Base-by-base conservation (phyloP, 2,329 filamentous ascomycete genomes). In the Ophiostoma pallidulum region DNA sequence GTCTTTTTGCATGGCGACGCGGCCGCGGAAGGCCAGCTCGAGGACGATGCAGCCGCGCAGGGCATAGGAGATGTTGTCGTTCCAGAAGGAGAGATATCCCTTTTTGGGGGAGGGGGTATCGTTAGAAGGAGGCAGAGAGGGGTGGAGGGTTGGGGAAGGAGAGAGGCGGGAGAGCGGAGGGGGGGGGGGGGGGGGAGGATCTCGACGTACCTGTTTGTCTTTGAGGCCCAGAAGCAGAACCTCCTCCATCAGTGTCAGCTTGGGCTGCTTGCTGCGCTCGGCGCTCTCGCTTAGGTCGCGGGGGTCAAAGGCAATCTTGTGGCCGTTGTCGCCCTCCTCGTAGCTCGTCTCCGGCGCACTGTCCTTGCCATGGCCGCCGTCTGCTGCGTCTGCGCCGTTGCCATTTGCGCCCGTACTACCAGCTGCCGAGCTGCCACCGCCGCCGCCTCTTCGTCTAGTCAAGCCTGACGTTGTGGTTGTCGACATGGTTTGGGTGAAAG, bases 51-150 rank as follows among this genome's bases (percentile, higher is more conserved):
- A 98, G 63, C 92, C 92, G 65, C 92, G 83, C 53, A 98, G 77
- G 56, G 92, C 92, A 66, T 98, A 98, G 51, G 90, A 96, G 62
- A 98, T 98, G 71, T 98, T 98, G 70, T 98, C 92, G 70, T 98
- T 98, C 92, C 92, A 98, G 70, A 98, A 98, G 26, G 91, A 97
- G 54, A 98, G 81, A 64, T 98, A 97, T 56, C 92, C 92, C 89
- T 95, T n/a, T n/a, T n/a, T n/a, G n/a, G n/a, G n/a, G 63, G 54
- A 41, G 40, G 37, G 58, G 40, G 33, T 19, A 26, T 45, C 36
- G n/a, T n/a, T n/a, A n/a, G n/a, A n/a, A n/a, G n/a, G n/a, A n/a
- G n/a, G n/a, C n/a, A n/a, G n/a, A 45, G 43, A 14, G 1, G 18
- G 19, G n/a, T 5, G 6, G 24, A 28, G 24, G 24, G 10, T 28